phyloP scores from a whole-genome alignment of 192 early-diverging fungal species.

The Umbelopsis sp. region DNA sequence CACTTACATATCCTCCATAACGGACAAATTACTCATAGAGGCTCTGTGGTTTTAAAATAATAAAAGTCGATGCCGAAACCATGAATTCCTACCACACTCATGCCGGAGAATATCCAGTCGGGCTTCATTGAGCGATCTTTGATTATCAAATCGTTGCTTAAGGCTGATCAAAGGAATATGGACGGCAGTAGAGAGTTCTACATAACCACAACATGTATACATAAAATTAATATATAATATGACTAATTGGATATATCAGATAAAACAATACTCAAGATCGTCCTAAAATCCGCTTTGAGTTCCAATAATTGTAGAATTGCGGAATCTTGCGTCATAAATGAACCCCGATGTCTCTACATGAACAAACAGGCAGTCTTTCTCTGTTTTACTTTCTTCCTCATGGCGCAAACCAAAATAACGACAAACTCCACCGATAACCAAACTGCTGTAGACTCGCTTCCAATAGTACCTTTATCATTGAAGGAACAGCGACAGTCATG shows the following conservation, averaged over 20 bases:
- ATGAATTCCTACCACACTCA: no score
- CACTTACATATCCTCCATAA: no score
- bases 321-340: slow-evolving; percentile 4
- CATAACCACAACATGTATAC: no score
- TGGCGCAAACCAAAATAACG: background rate
- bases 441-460: background rate
- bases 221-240: no score
- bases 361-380: background rate
- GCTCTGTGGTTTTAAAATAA: no score
- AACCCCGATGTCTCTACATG: background rate
- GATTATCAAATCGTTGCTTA: no score
- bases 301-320: background rate
- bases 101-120: no score
- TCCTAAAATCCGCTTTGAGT: background rate
- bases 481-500: background rate
- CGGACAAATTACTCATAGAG: no score
- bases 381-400: background rate
- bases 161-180: no score
- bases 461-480: background rate
- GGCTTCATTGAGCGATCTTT: no score
- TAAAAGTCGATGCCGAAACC: no score
- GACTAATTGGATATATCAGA: background rate
- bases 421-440: background rate
- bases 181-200: no score
- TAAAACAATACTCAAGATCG: background rate